Base-by-base conservation (phyloP, 345 rosid genomes). In the Arabis alpina region DNA sequence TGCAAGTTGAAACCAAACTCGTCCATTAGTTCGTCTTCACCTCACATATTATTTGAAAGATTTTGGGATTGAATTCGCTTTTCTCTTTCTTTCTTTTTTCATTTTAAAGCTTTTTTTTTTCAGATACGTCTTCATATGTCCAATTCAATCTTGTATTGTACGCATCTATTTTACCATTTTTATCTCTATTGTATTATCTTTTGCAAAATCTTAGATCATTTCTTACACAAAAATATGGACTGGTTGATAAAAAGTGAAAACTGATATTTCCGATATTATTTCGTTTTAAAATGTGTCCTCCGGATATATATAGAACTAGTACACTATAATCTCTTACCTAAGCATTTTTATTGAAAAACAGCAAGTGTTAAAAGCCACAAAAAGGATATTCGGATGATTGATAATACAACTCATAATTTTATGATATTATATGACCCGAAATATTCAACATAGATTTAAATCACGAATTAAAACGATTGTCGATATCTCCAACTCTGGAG, bases 1-100 rank as follows among this genome's bases (percentile, higher is more conserved):
- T 69, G 73, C 74, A 58, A 58, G 42, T 69, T 58, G 66, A 69
- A 57, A 48, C 15, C 12, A 68, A 56, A 10, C 49, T 69, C 49
- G 48, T 57, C 65, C 52, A 60, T 59, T 57, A 47, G 36, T 55
- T 42, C 43, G 12, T 53, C 71, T 41, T 42, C 42, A 54, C 71
- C 52, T 23, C 36, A 34, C 15, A 53, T 53, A 55, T 68, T 24
- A 19, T 55, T 27, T 66, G 28, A 40, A 25, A 40, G 37, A 50
- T 37, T 43, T 27, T 50, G 62, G 54, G 12, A 27, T 11, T 43
- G 54, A 30, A 12, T 32, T 16, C 30, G 28, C 8, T 10, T 53
- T 64, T 51, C n/a, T 6, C 10, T 66, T 41, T 27, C 12, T 28
- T 28, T 28, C 30, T 28, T 5, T 53, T 27, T 36, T 36, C 40